phyloP scores from a whole-genome alignment of 208 protist species.

The Trypanosoma melophagium region DNA sequence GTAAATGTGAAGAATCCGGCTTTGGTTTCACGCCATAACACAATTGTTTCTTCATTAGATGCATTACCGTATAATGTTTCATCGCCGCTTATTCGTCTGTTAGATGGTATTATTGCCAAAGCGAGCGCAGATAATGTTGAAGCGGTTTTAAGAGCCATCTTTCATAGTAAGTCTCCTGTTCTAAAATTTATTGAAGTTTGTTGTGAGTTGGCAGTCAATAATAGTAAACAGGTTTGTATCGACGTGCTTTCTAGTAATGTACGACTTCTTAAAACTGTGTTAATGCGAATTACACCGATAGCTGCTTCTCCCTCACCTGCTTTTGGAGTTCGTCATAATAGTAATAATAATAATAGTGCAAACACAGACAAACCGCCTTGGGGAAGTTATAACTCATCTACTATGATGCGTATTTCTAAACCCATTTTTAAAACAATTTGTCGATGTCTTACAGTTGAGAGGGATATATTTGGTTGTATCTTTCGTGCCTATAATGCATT shows the following conservation, averaged over 20 bases:
- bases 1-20: background rate
- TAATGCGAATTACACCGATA: conserved; percentile 24
- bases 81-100: conserved; percentile 48
- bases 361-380: too few species aligned
- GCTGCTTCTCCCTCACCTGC: background rate
- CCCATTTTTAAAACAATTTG: conserved; percentile 40
- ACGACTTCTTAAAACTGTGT: conserved; percentile 53
- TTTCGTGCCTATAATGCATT: conserved; percentile 56
- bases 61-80: conserved; percentile 55
- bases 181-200: conserved; percentile 55
- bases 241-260: conserved; percentile 62
- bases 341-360: too few species aligned
- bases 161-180: conserved; percentile 64
- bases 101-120: conserved; percentile 59
- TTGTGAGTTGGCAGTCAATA: conserved; percentile 35
- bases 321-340: background rate
- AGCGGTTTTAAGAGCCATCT: conserved; percentile 50
- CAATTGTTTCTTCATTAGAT: background rate
- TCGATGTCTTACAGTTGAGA: conserved; percentile 63
- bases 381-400: too few species aligned
- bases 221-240: conserved; percentile 34
- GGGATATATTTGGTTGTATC: conserved; percentile 54
- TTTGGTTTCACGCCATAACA: conserved; percentile 5
- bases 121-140: conserved; percentile 53
- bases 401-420: conserved; percentile 20